Percentiles rank a stretch among this genome's conserved stretches.
Conservation (phyloP, 352 stramenopile genomes). For the Pythium aristosporum region DNA sequence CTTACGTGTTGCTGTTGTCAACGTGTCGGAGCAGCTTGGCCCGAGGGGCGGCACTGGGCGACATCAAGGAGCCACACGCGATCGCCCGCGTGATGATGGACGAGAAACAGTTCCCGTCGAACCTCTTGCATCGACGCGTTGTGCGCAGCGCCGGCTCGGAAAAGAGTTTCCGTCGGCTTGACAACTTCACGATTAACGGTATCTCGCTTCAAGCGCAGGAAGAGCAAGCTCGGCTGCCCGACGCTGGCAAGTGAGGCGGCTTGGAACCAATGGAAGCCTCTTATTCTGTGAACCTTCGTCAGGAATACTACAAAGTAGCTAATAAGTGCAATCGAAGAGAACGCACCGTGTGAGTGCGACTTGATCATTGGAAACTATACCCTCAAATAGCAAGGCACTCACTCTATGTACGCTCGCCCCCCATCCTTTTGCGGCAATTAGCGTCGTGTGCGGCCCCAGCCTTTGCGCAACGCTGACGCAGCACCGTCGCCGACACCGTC, state of each 20-base stretch:
- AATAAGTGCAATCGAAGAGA: too few species aligned
- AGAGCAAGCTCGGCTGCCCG: too few species aligned
- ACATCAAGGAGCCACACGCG: constrained; percentile 12
- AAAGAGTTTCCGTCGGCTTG: not conserved
- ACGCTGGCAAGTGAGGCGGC: too few species aligned
- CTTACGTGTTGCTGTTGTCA: not conserved
- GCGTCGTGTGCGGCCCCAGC: constrained; percentile 63
- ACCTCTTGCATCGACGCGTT: constrained; percentile 6
- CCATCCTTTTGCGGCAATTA: constrained; percentile 19
- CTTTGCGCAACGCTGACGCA: constrained; percentile 46
- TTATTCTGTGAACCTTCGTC: too few species aligned
- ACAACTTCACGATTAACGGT: too few species aligned
- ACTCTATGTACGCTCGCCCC: not conserved
- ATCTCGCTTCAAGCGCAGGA: too few species aligned
- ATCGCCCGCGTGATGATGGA: constrained; percentile 22
- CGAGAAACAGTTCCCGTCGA: constrained; percentile 12
- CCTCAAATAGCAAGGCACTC: not conserved
- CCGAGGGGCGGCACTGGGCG: not conserved
- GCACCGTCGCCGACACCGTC: constrained; percentile 11
- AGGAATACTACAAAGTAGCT: too few species aligned
- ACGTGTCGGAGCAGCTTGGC: too few species aligned
- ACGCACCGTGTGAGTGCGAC: not conserved
- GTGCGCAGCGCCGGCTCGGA: not conserved
- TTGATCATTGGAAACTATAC: not conserved
- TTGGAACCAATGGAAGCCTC: too few species aligned